Evolutionary conservation across 805 yeast genomes (phyloP).

Genomic region (Yamadazyma sp.): DNA sequence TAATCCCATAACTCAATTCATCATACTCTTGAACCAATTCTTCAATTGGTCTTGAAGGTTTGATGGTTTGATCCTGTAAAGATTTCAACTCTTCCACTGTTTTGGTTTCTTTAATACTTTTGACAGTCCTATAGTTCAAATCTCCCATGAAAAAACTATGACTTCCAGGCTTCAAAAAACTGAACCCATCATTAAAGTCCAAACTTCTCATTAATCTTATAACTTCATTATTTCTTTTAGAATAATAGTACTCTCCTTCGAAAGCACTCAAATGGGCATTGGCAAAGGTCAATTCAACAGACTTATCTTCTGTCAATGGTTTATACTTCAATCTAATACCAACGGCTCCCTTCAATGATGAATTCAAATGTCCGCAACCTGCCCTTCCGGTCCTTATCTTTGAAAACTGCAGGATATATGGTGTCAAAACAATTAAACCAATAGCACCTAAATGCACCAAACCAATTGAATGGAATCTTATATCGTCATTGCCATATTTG

Average conservation of each 20-base stretch:
- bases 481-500: slow-evolving; percentile 25
- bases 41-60: slow-evolving; percentile 10
- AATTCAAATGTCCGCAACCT: slow-evolving; percentile 55
- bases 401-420: slow-evolving; percentile 32
- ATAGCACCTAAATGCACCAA: slow-evolving; percentile 54
- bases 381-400: slow-evolving; percentile 27
- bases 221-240: slow-evolving; percentile 53
- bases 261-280: slow-evolving; percentile 74
- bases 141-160: slow-evolving; percentile 83
- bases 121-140: slow-evolving; percentile 67
- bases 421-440: slow-evolving; percentile 51
- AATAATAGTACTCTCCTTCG: slow-evolving; percentile 55
- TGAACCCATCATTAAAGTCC: slow-evolving; percentile 56
- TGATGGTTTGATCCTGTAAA: slow-evolving; percentile 21
- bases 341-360: slow-evolving; percentile 74
- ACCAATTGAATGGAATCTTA: slow-evolving; percentile 41
- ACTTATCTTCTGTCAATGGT: slow-evolving; percentile 17
- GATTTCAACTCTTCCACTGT: slow-evolving; percentile 18
- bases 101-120: slow-evolving; percentile 12
- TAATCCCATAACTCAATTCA: slow-evolving; percentile 46
- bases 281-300: slow-evolving; percentile 56
- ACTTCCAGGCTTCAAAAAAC: slow-evolving; percentile 46
- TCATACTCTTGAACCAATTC: slow-evolving; percentile 37
- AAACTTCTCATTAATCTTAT: slow-evolving; percentile 48
- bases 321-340: slow-evolving; percentile 50